Percentiles rank a stretch among this genome's conserved stretches.
Evolutionary conservation across 2,329 filamentous ascomycete species (phyloP).

Genomic region (Endocalyx cinctus): DNA sequence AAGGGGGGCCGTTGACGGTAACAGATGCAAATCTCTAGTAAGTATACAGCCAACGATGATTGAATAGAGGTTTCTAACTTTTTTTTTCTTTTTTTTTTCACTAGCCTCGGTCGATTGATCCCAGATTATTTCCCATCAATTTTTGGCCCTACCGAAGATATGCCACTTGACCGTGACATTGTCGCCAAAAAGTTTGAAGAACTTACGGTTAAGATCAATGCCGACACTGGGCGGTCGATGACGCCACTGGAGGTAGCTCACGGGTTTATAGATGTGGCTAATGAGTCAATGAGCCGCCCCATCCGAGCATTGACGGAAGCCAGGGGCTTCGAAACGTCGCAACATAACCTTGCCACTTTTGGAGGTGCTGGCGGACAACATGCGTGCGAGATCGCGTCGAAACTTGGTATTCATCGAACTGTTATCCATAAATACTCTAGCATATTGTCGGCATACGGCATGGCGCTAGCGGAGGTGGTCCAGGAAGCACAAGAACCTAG

Average conservation of each 20-base stretch:
- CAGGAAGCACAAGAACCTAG: conserved; percentile 7
- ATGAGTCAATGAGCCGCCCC: conserved; percentile 71
- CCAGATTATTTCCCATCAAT: conserved; percentile 70
- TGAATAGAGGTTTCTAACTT: not conserved
- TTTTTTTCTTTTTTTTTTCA: not conserved
- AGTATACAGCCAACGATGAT: not conserved
- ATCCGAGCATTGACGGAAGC: conserved; percentile 44
- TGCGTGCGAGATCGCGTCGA: conserved; percentile 35
- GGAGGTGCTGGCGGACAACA: conserved; percentile 68
- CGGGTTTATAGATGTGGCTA: conserved; percentile 71
- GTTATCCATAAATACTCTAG: conserved; percentile 34
- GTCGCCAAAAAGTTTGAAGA: conserved; percentile 36
- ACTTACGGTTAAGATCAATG: conserved; percentile 38
- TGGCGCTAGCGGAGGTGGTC: conserved; percentile 7
- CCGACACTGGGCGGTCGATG: conserved; percentile 22
- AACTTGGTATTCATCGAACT: conserved; percentile 35
- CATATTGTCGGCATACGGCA: conserved; percentile 37
- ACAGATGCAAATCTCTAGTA: conserved; percentile 65
- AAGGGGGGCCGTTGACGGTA: conserved; percentile 65
- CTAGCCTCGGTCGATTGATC: conserved; percentile 47
- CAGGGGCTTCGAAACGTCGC: conserved; percentile 17
- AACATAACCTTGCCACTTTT: conserved; percentile 37
- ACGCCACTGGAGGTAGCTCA: conserved; percentile 47
- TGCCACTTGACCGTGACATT: conserved; percentile 39
- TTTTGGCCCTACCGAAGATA: conserved; percentile 65